Evolutionary conservation across 345 rosid genomes (phyloP), one percentile per base, ranked within the genome.

Genomic region (Gossypium ekmanianum): DNA sequence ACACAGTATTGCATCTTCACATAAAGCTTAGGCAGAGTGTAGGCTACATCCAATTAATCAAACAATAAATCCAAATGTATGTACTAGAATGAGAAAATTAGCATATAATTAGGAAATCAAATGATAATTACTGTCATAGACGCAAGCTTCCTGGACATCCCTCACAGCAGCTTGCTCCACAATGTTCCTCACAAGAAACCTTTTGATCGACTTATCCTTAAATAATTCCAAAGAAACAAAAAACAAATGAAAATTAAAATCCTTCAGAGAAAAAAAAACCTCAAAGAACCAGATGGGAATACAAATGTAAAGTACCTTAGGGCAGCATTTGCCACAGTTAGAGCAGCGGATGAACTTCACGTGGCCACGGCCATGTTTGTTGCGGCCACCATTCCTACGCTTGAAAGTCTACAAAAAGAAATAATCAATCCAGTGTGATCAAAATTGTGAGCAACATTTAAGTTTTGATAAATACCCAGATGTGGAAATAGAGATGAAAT

Each of bases 281-380:
- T 4, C 18, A 24, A 59, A 24, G 47, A 43, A 9, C 56, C 59
- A 52, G 51, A 11, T 72, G 20, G 48, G 20, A 55, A 57, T 18
- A 16, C 11, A 44, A 14, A 48, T 7, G 4, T 9, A 13, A 29
- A 75, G 50, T 58, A 87, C 97, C 87, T 94, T 94, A 0, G 98
- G 98, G 80, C 98, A 94, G 77, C 98, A 92, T 66, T 94, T 94
- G 16, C 96, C 98, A 66, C 98, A 94, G 83, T 94, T 94, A 71
- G 98, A 92, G 88, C 98, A 94, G 68, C 98, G 87, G 63, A 94
- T 89, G 80, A 91, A 91, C 67, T 94, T 92, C 44, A 89, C 92
- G 22, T 94, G 98, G 7, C 98, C 98, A 2, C 98, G 87, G 78
- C 97, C 96, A 79, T 94, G 98, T 88, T 94, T 94, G 94, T 92